Base-by-base conservation (phyloP, 768 basidiomycete species). In the Collybiopsis luxurians region DNA sequence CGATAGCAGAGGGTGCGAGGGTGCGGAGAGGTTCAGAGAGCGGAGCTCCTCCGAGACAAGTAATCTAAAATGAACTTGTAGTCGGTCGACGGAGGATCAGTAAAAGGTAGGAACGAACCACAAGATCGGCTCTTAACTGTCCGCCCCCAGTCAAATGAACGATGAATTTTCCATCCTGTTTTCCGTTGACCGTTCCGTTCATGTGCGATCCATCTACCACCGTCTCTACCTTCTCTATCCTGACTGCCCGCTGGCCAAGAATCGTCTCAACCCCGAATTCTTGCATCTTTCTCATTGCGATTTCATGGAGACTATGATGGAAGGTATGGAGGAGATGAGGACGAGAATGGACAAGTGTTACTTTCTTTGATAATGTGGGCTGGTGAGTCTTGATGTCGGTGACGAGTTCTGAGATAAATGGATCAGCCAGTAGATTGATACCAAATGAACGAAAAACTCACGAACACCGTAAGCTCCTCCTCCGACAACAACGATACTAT, bases 381-480 rank as follows among this genome's bases (percentile, higher is more conserved):
- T 73, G 56, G 26, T 71, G 54, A 24, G 59, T 72, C 42, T 73
- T 72, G 31, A 79, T 75, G 58, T 82, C 80, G 15, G 73, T 68
- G 0, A 76, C 78, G 59, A 78, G 72, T 54, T 81, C 79, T 82
- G n/a, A n/a, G n/a, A n/a, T n/a, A n/a, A n/a, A n/a, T n/a, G n/a
- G n/a, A n/a, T n/a, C n/a, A n/a, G n/a, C n/a, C n/a, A n/a, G n/a
- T n/a, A n/a, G n/a, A n/a, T n/a, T n/a, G 4, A 43, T 44, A 59
- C n/a, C 12, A 21, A 23, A 12, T 31, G 28, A 24, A 28, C 17
- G 28, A 0, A 38, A 54, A n/a, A 73, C 79, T 66, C 61, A 82
- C 80, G 79, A 40, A 84, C 75, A 1, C 84, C 84, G n/a, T 80
- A 77, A 2, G 84, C 79, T 1, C 84, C 84, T 4, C 80, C 83